Evolutionary conservation across 331 rosid species (phyloP).

Genomic region (Pyracantha coccinea): DNA sequence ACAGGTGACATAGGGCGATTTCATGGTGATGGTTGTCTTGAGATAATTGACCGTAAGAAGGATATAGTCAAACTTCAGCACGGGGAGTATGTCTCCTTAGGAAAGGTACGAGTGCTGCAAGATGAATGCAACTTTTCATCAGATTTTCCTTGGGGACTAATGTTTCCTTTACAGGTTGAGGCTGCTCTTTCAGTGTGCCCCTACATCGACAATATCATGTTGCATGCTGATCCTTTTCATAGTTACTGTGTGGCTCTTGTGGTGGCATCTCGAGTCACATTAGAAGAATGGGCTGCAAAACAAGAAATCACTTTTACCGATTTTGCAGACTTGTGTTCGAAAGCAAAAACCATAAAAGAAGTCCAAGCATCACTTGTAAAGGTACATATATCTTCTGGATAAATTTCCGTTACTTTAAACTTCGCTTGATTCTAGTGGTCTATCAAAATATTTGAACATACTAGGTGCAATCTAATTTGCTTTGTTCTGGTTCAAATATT

Average conservation of each 20-base stretch:
- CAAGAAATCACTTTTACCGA: slow-evolving; percentile 55
- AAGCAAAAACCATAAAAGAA: slow-evolving; percentile 65
- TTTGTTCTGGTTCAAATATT: background rate
- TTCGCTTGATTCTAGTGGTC: background rate
- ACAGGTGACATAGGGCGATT: slow-evolving; percentile 86
- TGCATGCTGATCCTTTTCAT: slow-evolving; percentile 89
- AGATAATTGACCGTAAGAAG: slow-evolving; percentile 91
- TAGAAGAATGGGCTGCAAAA: slow-evolving; percentile 76
- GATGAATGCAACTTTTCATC: slow-evolving; percentile 7
- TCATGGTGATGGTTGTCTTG: slow-evolving; percentile 89
- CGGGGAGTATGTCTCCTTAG: slow-evolving; percentile 95
- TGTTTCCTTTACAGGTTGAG: slow-evolving; percentile 64
- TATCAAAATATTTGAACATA: background rate
- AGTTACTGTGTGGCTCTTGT: slow-evolving; percentile 86
- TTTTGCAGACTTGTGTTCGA: slow-evolving; percentile 53
- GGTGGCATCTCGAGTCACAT: slow-evolving; percentile 49
- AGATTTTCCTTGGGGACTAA: slow-evolving; percentile 17
- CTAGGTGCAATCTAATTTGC: background rate
- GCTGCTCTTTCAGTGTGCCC: slow-evolving; percentile 71
- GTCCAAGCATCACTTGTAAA: slow-evolving; percentile 57
- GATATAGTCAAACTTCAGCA: slow-evolving; percentile 97
- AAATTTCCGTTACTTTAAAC: slow-evolving; percentile 5
- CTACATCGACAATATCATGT: slow-evolving; percentile 70
- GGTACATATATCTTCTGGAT: slow-evolving; percentile 37
- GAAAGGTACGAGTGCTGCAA: slow-evolving; percentile 53